These are phyloP conservation scores for Diutina pseudorugosa DNA, from an alignment of 1,139 yeast genomes.

Conservation along the genomic window DNA sequence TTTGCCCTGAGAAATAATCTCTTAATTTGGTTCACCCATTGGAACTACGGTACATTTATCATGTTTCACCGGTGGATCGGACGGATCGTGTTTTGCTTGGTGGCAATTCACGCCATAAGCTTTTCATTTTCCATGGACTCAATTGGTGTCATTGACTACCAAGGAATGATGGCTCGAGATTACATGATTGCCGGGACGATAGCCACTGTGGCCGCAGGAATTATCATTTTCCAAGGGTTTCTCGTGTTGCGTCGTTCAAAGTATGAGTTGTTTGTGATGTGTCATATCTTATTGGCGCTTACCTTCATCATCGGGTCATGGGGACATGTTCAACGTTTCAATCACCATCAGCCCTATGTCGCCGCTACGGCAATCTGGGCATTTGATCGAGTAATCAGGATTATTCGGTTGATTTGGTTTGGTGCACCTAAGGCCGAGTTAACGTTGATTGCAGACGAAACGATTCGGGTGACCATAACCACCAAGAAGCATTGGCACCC, in stretches of 20 bases:
- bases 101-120: neutral
- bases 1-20: constrained; percentile 1
- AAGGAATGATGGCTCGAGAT: neutral
- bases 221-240: constrained; percentile 6
- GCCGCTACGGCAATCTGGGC: neutral
- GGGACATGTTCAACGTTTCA: constrained; percentile 31
- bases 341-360: neutral
- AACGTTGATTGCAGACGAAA: constrained; percentile 1
- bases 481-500: constrained; percentile 20
- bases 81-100: neutral
- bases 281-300: constrained; percentile 48
- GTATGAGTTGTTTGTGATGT: constrained; percentile 52
- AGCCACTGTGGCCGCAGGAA: neutral
- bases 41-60: neutral
- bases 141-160: neutral
- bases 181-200: constrained; percentile 1
- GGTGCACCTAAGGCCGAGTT: constrained; percentile 1
- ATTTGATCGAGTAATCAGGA: neutral
- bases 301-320: constrained; percentile 47
- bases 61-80: constrained; percentile 4
- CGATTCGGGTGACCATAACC: neutral
- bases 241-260: constrained; percentile 39
- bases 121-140: constrained; percentile 1
- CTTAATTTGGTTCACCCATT: neutral
- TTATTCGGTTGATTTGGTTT: neutral